Conservation (phyloP, 2,329 filamentous ascomycete genomes). For the Fusarium sp. region DNA sequence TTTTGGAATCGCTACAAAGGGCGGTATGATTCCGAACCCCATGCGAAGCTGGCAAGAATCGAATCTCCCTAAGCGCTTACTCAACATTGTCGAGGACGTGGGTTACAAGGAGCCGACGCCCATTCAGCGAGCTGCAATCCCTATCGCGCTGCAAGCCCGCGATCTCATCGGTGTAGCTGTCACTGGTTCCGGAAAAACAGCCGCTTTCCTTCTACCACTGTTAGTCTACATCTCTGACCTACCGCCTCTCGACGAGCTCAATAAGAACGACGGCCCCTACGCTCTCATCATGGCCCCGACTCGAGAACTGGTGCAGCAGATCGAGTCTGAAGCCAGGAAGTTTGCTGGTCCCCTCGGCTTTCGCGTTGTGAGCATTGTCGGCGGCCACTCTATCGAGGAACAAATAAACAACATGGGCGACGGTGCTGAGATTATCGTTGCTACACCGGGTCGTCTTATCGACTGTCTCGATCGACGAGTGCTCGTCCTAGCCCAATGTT, state of each 20-base stretch:
- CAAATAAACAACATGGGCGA: constrained; percentile 90
- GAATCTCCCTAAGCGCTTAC: constrained; percentile 75
- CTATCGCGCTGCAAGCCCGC: constrained; percentile 88
- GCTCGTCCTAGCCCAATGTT: constrained; percentile 92
- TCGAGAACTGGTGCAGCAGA: constrained; percentile 96
- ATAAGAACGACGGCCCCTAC: constrained; percentile 94
- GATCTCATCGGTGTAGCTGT: constrained; percentile 98
- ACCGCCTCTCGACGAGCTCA: constrained; percentile 81
- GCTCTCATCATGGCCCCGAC: constrained; percentile 97
- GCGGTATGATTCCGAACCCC: constrained; percentile 88
- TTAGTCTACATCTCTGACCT: constrained; percentile 94
- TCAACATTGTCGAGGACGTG: constrained; percentile 83
- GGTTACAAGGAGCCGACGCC: constrained; percentile 92
- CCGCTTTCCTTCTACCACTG: constrained; percentile 89
- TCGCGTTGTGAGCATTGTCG: constrained; percentile 96
- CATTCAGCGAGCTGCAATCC: constrained; percentile 93
- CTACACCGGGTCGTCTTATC: constrained; percentile 95
- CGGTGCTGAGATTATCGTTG: constrained; percentile 96
- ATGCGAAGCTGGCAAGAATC: constrained; percentile 97
- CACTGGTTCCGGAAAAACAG: constrained; percentile 98
- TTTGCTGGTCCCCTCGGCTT: constrained; percentile 92
- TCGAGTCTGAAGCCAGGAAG: constrained; percentile 91
- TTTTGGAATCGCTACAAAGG: constrained; percentile 95
- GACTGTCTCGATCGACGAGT: constrained; percentile 96
- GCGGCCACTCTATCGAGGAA: constrained; percentile 93